Percentiles rank a stretch among this genome's conserved stretches.
Evolutionary conservation across 2,329 filamentous ascomycete species (phyloP).

Genomic region (Alternaria postmessia): DNA sequence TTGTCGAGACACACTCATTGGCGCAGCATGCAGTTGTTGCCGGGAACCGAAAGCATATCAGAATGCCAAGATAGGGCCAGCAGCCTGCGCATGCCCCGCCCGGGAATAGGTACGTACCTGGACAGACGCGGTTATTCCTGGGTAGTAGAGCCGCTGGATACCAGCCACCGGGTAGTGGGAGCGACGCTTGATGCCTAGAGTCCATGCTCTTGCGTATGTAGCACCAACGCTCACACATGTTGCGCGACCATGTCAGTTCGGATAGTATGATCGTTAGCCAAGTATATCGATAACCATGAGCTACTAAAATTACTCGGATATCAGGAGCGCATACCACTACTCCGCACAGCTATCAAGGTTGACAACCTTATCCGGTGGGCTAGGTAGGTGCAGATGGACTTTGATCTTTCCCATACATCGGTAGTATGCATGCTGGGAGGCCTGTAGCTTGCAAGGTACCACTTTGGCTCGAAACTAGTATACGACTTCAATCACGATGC

Average conservation of each 20-base stretch:
- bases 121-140: constrained; percentile 12
- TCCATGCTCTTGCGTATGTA: neutral
- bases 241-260: neutral
- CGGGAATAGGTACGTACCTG: neutral
- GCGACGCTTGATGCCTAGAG: neutral
- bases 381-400: neutral
- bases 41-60: neutral
- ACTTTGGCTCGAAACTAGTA: neutral
- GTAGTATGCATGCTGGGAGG: neutral
- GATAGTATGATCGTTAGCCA: neutral
- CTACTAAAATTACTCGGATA: neutral
- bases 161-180: neutral
- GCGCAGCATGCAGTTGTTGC: neutral
- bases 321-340: neutral
- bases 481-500: neutral
- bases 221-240: neutral
- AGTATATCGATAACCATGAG: neutral
- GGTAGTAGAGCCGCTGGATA: neutral
- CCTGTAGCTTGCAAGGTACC: neutral
- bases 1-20: neutral
- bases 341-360: neutral
- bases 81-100: neutral
- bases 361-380: neutral
- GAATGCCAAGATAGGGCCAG: neutral
- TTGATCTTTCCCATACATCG: neutral